A percentile compares a stretch with the other conserved stretches of the same genome.
phyloP scores from a whole-genome alignment of 345 rosid species.

The Eucalyptus pauciflora region DNA sequence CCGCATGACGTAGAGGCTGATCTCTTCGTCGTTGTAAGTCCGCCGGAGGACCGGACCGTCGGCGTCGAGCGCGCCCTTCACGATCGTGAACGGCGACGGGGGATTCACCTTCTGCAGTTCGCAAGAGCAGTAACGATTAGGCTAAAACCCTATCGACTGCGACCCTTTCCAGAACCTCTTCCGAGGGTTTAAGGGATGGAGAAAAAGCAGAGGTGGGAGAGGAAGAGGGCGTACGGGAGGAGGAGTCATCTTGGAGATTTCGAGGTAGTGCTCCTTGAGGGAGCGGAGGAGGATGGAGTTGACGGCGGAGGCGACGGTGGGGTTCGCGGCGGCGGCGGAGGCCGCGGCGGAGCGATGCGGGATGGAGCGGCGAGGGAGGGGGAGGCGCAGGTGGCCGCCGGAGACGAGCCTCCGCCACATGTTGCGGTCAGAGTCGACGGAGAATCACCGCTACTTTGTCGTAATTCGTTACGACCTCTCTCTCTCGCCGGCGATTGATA shows the following conservation, averaged over 20 bases:
- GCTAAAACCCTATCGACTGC: background rate
- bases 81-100: slow-evolving; percentile 53
- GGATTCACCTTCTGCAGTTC: slow-evolving; percentile 68
- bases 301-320: slow-evolving; percentile 36
- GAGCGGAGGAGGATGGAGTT: slow-evolving; percentile 76
- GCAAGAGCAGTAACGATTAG: background rate
- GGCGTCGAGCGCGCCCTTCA: slow-evolving; percentile 63
- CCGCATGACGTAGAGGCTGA: slow-evolving; percentile 55
- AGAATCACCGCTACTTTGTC: background rate
- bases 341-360: background rate
- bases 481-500: background rate
- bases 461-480: background rate
- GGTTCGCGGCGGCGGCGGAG: background rate
- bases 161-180: background rate
- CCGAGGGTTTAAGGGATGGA: background rate
- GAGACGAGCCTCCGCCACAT: background rate
- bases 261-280: slow-evolving; percentile 84
- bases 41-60: slow-evolving; percentile 67
- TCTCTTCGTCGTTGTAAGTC: slow-evolving; percentile 55
- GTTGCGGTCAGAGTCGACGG: background rate
- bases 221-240: slow-evolving; percentile 52
- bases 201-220: background rate
- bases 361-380: background rate
- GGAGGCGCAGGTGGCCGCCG: background rate
- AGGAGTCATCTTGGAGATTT: slow-evolving; percentile 82